A percentile compares a stretch with the other conserved stretches of the same genome.
Conservation (phyloP, 2,329 filamentous ascomycete species). For the Fusarium globosum region DNA sequence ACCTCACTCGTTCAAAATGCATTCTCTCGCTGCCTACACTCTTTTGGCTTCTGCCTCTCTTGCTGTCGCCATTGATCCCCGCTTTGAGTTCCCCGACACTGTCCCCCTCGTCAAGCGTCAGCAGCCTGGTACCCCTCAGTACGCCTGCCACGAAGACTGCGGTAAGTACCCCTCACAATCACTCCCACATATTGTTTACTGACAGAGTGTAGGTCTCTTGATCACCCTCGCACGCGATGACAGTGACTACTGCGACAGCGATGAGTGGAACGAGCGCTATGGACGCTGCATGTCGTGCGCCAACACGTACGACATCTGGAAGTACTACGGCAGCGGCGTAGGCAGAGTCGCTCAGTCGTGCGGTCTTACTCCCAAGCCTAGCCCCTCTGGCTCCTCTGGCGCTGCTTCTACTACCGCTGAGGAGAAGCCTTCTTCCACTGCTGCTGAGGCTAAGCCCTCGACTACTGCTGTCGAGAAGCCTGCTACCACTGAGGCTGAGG, state of each 20-base stretch:
- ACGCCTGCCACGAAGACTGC: conserved; percentile 60
- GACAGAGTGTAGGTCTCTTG: conserved; percentile 7
- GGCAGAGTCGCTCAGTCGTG: conserved; percentile 49
- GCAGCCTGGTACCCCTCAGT: conserved; percentile 56
- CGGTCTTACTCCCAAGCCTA: conserved; percentile 35
- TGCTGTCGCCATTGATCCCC: conserved; percentile 23
- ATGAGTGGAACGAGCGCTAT: conserved; percentile 54
- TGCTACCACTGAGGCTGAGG: not conserved
- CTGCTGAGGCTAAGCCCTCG: not conserved
- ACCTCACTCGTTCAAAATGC: conserved; percentile 24
- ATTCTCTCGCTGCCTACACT: conserved; percentile 27
- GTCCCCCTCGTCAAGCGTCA: conserved; percentile 53
- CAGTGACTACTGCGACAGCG: conserved; percentile 50
- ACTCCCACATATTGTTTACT: not conserved
- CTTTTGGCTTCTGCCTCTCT: conserved; percentile 38
- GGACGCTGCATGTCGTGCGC: conserved; percentile 56
- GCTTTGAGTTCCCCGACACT: conserved; percentile 49
- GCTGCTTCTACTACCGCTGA: conserved; percentile 5
- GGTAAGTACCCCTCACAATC: conserved; percentile 48
- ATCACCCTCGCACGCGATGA: conserved; percentile 51
- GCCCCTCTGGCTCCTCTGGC: conserved; percentile 21
- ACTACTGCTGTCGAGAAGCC: not conserved
- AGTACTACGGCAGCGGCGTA: conserved; percentile 54
- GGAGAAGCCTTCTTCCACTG: not conserved
- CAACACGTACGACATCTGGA: conserved; percentile 57